These are phyloP conservation scores for Aspergillus neoniger DNA, from an alignment of 2,329 filamentous ascomycete genomes.

Conservation along the genomic window DNA sequence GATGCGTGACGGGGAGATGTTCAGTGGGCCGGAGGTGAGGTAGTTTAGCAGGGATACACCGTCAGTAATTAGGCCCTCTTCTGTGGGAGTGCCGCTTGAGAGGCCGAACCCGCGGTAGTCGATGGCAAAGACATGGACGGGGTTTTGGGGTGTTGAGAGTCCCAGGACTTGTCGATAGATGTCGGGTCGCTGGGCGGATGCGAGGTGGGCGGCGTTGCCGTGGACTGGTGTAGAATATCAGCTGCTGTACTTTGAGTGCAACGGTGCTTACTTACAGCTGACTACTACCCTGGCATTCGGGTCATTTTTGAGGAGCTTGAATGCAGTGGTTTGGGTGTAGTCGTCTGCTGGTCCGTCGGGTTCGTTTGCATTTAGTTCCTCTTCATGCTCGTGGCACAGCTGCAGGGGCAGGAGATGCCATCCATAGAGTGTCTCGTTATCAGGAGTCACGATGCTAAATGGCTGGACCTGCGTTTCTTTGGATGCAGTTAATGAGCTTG, in stretches of 20 bases:
- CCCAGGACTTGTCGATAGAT: constrained; percentile 77
- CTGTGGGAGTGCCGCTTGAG: constrained; percentile 77
- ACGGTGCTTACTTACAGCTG: constrained; percentile 47
- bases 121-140: constrained; percentile 77
- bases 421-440: constrained; percentile 76
- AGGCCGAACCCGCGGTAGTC: constrained; percentile 89
- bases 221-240: constrained; percentile 35
- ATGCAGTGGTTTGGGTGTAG: constrained; percentile 52
- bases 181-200: constrained; percentile 72
- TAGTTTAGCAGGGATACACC: constrained; percentile 73
- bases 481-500: constrained; percentile 15
- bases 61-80: constrained; percentile 79
- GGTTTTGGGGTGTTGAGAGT: constrained; percentile 62
- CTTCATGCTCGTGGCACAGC: constrained; percentile 72
- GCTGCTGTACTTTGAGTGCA: not conserved
- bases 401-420: constrained; percentile 88
- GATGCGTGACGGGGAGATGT: constrained; percentile 70
- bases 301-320: constrained; percentile 54
- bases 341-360: constrained; percentile 54
- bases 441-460: constrained; percentile 73
- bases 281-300: constrained; percentile 57
- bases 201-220: constrained; percentile 81
- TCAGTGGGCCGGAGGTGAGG: constrained; percentile 56
- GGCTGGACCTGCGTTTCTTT: constrained; percentile 84
- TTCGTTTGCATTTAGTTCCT: constrained; percentile 56